These are phyloP conservation scores for Cladosporium colombiae DNA, from an alignment of 2,329 filamentous ascomycete species.

Conservation along the genomic window DNA sequence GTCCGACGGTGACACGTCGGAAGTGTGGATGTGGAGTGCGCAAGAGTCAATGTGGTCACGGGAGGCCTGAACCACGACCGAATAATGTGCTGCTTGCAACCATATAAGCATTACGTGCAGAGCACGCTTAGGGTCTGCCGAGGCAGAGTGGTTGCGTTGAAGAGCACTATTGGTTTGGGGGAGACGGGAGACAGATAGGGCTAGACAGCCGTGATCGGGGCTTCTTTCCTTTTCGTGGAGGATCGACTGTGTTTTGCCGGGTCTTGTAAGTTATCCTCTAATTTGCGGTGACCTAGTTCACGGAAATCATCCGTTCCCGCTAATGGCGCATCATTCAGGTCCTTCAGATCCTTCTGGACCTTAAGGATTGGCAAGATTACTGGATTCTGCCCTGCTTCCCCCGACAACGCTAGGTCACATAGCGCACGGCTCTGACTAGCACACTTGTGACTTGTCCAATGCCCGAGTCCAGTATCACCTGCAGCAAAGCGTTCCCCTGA, in stretches of 20 bases:
- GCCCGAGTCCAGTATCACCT: neutral
- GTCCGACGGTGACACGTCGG: neutral
- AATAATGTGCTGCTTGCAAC: neutral
- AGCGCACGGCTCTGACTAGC: neutral
- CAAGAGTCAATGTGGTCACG: neutral
- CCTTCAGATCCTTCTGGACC: constrained; percentile 1
- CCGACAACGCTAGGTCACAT: neutral
- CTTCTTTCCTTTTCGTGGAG: neutral
- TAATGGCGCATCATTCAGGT: neutral
- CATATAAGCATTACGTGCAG: neutral
- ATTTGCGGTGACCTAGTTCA: neutral
- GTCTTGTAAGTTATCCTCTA: neutral
- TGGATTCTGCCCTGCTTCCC: neutral
- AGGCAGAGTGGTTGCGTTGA: neutral
- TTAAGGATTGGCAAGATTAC: neutral
- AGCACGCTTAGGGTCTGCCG: neutral
- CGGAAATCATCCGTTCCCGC: neutral
- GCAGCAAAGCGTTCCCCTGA: neutral
- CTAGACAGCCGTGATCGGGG: neutral
- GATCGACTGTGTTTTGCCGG: neutral
- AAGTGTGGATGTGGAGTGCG: neutral
- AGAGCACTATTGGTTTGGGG: neutral
- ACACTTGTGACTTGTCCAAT: neutral
- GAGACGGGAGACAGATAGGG: neutral
- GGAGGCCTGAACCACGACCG: neutral